Base-by-base conservation (phyloP, 352 stramenopile genomes). In the Pythium inflatum region DNA sequence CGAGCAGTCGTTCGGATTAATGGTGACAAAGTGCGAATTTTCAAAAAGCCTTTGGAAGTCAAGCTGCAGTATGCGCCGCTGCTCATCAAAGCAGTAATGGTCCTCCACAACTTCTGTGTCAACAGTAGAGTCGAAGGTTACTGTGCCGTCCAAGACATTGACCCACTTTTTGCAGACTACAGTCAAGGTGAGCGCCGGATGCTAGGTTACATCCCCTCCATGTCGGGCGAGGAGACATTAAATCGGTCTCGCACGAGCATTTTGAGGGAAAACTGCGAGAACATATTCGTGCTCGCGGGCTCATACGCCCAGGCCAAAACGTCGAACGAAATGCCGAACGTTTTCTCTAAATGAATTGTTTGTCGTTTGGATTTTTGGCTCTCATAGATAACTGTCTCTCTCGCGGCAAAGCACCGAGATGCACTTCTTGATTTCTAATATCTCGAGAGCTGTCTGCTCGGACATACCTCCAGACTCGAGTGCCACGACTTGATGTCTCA, bases 1-100 rank as follows among this genome's bases (percentile, higher is more conserved):
- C 43, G 72, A 84, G 33, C 80, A 80, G 70, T 61, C 71, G 20
- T 83, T 81, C 59, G 62, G 59, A n/a, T 13, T 68, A 9, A n/a
- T 77, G 14, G 61, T 69, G 24, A 62, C 33, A 5, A 80, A 77
- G 48, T 80, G 69, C 61, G 75, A 14, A 58, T 82, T 0, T 70
- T 79, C 13, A 9, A 22, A 13, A 54, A 12, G 16, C 57, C 57
- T 4, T 40, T 64, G 3, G 18, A 54, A 30, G 57, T 64, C 7
- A 54, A 51, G 28, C 41, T 64, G 8, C 28, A 51, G 20, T 48
- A 54, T 40, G 57, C 28, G 5, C 27, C 40, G 22, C 16, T 18
- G 3, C 7, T 54, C 22, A 54, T 64, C 22, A 8, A 28, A 22
- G 22, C 36, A 25, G 27, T 28, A 12, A 41, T 28, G 14, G 8